A percentile compares a stretch with the other conserved stretches of the same genome.
These are phyloP conservation scores for Coemansia sp. DNA, from an alignment of 192 early-diverging fungal species.

Conservation along the genomic window DNA sequence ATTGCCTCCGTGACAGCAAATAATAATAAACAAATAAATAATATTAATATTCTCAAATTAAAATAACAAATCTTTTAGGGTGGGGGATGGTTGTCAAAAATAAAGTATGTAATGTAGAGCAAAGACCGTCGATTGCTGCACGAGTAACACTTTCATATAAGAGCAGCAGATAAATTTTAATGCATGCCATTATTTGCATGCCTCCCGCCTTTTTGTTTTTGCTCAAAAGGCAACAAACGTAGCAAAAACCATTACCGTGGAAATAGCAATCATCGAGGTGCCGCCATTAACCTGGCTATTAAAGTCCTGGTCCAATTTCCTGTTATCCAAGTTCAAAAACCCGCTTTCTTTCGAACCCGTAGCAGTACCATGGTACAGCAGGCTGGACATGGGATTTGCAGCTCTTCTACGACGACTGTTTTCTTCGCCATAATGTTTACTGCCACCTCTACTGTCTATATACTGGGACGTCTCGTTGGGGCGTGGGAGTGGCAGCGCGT, in stretches of 20 bases:
- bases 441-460: neutral
- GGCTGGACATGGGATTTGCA: constrained; percentile 20
- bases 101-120: neutral
- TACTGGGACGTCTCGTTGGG: constrained; percentile 1
- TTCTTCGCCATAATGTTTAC: constrained; percentile 1
- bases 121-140: too few relatives aligned
- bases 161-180: neutral
- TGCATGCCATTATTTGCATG: neutral
- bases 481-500: constrained; percentile 5
- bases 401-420: neutral
- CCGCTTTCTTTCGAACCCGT: neutral
- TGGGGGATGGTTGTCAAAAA: too few relatives aligned
- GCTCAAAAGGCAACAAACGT: constrained; percentile 45
- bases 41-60: neutral
- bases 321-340: neutral
- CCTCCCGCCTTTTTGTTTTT: neutral
- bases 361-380: constrained; percentile 8
- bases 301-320: constrained; percentile 5
- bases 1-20: neutral
- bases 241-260: constrained; percentile 46
- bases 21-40: neutral
- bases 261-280: constrained; percentile 50
- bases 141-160: too few relatives aligned
- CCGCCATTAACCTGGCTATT: constrained; percentile 30
- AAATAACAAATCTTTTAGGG: too few relatives aligned